Conservation (phyloP, 75 land plant species). For the Sequoiadendron giganteum region DNA sequence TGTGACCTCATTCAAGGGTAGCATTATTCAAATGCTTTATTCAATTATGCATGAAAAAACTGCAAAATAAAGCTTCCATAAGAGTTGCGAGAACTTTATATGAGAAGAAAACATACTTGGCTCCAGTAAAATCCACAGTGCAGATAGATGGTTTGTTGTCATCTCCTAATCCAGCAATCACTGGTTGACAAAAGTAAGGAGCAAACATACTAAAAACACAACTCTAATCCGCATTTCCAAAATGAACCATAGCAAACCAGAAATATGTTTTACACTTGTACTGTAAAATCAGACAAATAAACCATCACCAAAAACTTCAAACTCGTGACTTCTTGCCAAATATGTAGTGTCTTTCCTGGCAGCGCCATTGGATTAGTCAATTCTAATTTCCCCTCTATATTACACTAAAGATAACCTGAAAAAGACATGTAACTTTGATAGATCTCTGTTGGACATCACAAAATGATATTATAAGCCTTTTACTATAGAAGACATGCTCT, state of each 20-base stretch:
- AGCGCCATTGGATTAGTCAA: no score
- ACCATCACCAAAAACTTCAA: neutral
- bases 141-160: slow-evolving; percentile 91
- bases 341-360: no score
- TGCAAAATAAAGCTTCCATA: neutral
- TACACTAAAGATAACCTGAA: no score
- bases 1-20: neutral
- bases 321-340: neutral
- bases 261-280: neutral
- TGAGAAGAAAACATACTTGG: slow-evolving; percentile 59
- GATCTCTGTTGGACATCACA: no score
- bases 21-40: neutral
- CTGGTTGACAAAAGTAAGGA: slow-evolving; percentile 94
- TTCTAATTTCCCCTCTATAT: no score
- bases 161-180: slow-evolving; percentile 91
- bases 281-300: neutral
- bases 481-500: no score
- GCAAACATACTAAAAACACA: slow-evolving; percentile 70
- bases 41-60: neutral
- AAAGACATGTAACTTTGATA: no score
- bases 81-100: neutral
- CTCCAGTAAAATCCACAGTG: slow-evolving; percentile 95
- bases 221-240: neutral
- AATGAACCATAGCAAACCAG: neutral
- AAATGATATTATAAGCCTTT: no score